These are phyloP conservation scores for Fistulinella cinereoalba DNA, from an alignment of 1,284 basidiomycete genomes.

Conservation along the genomic window DNA sequence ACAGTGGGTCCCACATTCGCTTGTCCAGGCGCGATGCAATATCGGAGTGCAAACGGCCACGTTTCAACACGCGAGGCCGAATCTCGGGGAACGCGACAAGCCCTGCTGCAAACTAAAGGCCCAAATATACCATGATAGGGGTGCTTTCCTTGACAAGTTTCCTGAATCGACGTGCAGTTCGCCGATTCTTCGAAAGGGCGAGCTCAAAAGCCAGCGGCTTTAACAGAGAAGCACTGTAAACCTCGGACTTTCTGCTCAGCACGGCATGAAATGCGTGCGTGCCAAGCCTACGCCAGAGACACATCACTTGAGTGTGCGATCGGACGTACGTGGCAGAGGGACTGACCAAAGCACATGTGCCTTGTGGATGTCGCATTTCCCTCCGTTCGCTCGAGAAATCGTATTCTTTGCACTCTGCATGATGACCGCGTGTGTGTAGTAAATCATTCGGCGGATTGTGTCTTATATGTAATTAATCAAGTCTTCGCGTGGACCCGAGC, in stretches of 20 bases:
- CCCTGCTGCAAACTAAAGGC: constrained; percentile 11
- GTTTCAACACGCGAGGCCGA: background rate
- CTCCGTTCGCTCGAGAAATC: constrained; percentile 40
- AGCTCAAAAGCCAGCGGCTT: constrained; percentile 51
- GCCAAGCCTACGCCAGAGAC: constrained; percentile 67
- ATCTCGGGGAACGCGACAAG: background rate
- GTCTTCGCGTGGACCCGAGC: constrained; percentile 2
- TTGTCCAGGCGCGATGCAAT: too few species aligned
- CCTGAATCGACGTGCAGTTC: constrained; percentile 44
- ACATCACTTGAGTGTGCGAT: constrained; percentile 6
- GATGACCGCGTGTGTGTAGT: constrained; percentile 53
- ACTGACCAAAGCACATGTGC: constrained; percentile 61
- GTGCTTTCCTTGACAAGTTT: constrained; percentile 49
- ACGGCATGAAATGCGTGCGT: constrained; percentile 71
- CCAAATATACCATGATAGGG: constrained; percentile 25
- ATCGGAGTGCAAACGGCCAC: background rate
- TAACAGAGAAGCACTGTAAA: constrained; percentile 47
- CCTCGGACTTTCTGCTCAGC: constrained; percentile 52
- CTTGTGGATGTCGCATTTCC: constrained; percentile 45
- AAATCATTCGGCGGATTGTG: constrained; percentile 57
- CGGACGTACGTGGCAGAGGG: background rate
- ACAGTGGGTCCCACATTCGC: too few species aligned
- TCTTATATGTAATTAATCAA: constrained; percentile 35
- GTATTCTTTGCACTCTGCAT: constrained; percentile 47
- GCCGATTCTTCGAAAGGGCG: constrained; percentile 41